Evolutionary conservation across 345 rosid genomes (phyloP).

Genomic region (Laguncularia racemosa): DNA sequence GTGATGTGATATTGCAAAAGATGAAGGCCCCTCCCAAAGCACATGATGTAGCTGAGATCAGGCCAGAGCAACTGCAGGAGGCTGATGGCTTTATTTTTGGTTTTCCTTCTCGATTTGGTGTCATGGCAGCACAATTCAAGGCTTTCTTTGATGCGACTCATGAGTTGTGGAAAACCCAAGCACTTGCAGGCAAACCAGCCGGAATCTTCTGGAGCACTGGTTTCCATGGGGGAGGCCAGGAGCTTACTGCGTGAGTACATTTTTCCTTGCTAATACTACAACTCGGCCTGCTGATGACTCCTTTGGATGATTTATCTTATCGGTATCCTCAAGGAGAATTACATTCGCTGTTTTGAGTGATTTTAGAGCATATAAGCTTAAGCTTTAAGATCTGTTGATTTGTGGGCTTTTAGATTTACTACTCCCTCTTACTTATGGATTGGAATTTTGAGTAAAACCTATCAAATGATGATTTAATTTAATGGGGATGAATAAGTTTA

Average conservation of each 20-base stretch:
- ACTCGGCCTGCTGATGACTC: no score
- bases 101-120: constrained; percentile 90
- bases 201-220: constrained; percentile 99
- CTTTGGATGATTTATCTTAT: no score
- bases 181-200: constrained; percentile 94
- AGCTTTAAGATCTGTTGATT: no score
- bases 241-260: constrained; percentile 85
- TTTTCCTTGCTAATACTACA: not conserved
- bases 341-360: no score
- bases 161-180: constrained; percentile 63
- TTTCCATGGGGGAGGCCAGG: constrained; percentile 94
- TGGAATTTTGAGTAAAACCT: no score
- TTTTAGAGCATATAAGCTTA: no score
- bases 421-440: no score
- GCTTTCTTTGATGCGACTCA: constrained; percentile 84
- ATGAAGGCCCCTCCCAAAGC: constrained; percentile 69
- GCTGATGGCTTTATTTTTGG: constrained; percentile 96
- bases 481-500: no score
- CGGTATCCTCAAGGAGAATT: no score
- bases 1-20: constrained; percentile 54
- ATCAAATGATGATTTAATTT: no score
- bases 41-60: constrained; percentile 67
- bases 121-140: constrained; percentile 88
- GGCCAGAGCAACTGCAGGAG: constrained; percentile 63
- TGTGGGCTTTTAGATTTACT: no score